A percentile compares a stretch with the other conserved stretches of the same genome.
These are phyloP conservation scores for Rhynchosporium secalis DNA, from an alignment of 2,329 filamentous ascomycete species.

Conservation along the genomic window DNA sequence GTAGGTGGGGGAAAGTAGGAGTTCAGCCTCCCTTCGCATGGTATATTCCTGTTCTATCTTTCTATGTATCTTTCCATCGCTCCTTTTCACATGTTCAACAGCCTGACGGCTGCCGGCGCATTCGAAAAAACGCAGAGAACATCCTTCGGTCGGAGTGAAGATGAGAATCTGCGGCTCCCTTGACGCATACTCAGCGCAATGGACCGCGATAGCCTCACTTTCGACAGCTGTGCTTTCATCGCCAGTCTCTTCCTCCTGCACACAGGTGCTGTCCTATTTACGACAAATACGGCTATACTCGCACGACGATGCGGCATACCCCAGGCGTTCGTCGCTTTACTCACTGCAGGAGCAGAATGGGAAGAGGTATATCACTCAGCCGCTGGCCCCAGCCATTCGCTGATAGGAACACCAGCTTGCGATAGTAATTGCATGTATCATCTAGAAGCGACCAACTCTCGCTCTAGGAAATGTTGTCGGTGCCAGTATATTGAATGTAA, in stretches of 20 bases:
- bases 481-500: slow-evolving; percentile 53
- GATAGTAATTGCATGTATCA: slow-evolving; percentile 49
- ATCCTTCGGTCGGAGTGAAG: too few relatives aligned
- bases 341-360: slow-evolving; percentile 55
- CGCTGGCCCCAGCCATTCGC: neutral
- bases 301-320: slow-evolving; percentile 47
- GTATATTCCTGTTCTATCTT: neutral
- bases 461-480: slow-evolving; percentile 55
- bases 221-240: slow-evolving; percentile 46
- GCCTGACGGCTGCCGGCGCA: neutral
- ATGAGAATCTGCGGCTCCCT: neutral
- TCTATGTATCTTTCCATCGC: neutral
- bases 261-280: slow-evolving; percentile 51
- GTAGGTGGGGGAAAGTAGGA: neutral
- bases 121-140: too few relatives aligned
- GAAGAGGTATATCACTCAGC: slow-evolving; percentile 47
- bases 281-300: slow-evolving; percentile 50
- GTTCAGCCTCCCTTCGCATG: neutral
- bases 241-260: slow-evolving; percentile 50
- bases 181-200: neutral
- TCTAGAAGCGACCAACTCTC: slow-evolving; percentile 47
- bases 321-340: slow-evolving; percentile 48
- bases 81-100: neutral
- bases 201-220: slow-evolving; percentile 31
- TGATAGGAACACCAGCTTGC: slow-evolving; percentile 42